Evolutionary conservation across 495 filamentous ascomycete species (phyloP).

Genomic region (Aspergillus avenaceus): DNA sequence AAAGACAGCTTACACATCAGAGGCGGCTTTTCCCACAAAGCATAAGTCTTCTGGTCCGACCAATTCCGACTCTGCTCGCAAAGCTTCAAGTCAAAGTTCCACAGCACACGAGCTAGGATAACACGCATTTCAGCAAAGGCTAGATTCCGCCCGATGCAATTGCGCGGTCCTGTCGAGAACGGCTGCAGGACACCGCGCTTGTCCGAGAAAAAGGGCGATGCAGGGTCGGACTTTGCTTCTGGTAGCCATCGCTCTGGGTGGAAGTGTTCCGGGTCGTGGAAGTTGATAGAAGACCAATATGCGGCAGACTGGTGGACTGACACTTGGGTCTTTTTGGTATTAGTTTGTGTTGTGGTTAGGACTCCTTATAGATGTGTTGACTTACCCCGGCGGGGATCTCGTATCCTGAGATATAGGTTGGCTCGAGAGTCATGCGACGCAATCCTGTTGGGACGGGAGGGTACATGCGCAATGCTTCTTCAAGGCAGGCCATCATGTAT

Average conservation of each 20-base stretch:
- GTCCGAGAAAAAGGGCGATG: conserved; percentile 3
- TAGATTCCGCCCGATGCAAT: conserved; percentile 6
- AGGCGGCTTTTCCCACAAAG: conserved; percentile 14
- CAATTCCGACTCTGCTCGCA: conserved; percentile 6
- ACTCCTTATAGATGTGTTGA: background rate
- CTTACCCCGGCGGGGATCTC: background rate
- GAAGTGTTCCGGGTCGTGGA: background rate
- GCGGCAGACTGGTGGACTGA: background rate
- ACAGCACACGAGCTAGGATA: conserved; percentile 14
- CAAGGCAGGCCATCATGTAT: conserved; percentile 29
- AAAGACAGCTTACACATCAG: conserved; percentile 6
- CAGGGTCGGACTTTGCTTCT: background rate
- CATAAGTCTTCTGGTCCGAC: conserved; percentile 7
- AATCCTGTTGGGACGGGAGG: conserved; percentile 26
- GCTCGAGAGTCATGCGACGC: conserved; percentile 12
- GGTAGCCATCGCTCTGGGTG: background rate
- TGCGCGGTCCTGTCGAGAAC: conserved; percentile 5
- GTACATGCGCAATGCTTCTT: conserved; percentile 31
- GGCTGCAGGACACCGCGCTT: conserved; percentile 3
- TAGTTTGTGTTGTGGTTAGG: background rate
- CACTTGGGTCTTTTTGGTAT: background rate
- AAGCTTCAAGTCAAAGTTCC: conserved; percentile 15
- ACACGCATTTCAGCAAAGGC: conserved; percentile 16
- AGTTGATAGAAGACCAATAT: background rate
- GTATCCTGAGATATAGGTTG: background rate